Percentiles rank a stretch among this genome's conserved stretches.
phyloP scores from a whole-genome alignment of 495 filamentous ascomycete species.

The Penicillium coprophilum region DNA sequence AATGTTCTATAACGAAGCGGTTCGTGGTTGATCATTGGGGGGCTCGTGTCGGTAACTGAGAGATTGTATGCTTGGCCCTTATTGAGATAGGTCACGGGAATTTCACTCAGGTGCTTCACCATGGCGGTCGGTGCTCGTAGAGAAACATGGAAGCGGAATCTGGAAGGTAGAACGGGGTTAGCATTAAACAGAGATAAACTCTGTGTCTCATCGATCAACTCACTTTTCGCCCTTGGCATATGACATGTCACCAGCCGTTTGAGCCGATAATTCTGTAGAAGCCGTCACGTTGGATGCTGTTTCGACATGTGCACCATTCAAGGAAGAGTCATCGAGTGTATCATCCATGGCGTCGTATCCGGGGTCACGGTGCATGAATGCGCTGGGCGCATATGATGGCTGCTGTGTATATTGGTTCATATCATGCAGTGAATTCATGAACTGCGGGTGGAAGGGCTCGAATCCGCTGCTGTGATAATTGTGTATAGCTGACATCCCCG shows the following conservation, averaged over 20 bases:
- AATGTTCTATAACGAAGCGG: constrained; percentile 74
- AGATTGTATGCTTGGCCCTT: constrained; percentile 92
- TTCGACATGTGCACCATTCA: constrained; percentile 47
- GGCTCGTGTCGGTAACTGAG: constrained; percentile 65
- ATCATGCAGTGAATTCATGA: constrained; percentile 68
- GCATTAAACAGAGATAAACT: not conserved
- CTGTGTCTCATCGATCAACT: constrained; percentile 15
- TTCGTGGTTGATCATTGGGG: constrained; percentile 44
- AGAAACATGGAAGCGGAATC: constrained; percentile 88
- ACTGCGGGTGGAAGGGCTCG: constrained; percentile 58
- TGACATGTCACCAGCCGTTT: constrained; percentile 17
- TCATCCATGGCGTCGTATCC: constrained; percentile 76
- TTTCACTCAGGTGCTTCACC: constrained; percentile 82
- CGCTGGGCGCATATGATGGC: constrained; percentile 71
- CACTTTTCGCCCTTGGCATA: constrained; percentile 52
- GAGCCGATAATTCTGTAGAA: constrained; percentile 28
- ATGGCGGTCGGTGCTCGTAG: constrained; percentile 96
- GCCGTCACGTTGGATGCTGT: constrained; percentile 29
- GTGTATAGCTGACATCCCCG: constrained; percentile 59
- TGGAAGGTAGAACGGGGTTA: constrained; percentile 37
- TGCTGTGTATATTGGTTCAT: constrained; percentile 71
- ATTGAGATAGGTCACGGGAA: constrained; percentile 94
- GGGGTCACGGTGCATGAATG: constrained; percentile 74
- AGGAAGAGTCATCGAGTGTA: constrained; percentile 57
- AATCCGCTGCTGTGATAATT: constrained; percentile 43